These are phyloP conservation scores for Neckera pumila DNA, from an alignment of 225 moss, liverwort and hornwort genomes.

Conservation along the genomic window DNA sequence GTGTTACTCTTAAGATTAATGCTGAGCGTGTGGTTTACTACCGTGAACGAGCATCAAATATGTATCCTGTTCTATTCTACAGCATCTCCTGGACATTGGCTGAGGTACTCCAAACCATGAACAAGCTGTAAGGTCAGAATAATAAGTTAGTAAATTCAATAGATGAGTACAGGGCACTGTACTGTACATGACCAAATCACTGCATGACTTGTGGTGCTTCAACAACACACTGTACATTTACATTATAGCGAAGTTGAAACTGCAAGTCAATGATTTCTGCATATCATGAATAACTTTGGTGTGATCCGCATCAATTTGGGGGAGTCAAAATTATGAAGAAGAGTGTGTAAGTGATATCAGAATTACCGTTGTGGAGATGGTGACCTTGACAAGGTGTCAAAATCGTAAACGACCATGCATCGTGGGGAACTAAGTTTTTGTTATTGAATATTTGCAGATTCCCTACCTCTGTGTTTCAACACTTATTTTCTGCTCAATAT, in stretches of 20 bases:
- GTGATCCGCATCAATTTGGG: not conserved
- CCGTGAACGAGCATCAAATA: slow-evolving; percentile 60
- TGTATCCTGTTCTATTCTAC: slow-evolving; percentile 71
- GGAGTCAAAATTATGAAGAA: not conserved
- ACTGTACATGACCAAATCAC: not conserved
- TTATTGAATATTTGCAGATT: slow-evolving; percentile 30
- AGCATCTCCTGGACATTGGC: slow-evolving; percentile 68
- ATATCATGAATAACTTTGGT: not conserved
- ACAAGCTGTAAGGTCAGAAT: not conserved
- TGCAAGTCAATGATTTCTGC: not conserved
- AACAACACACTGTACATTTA: not conserved
- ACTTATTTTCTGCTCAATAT: slow-evolving; percentile 56
- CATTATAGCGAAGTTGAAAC: not conserved
- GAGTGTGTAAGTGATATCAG: not conserved
- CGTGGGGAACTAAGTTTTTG: not conserved
- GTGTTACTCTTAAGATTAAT: slow-evolving; percentile 37
- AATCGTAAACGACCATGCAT: too few relatives aligned
- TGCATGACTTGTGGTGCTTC: not conserved
- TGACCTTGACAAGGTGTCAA: not conserved
- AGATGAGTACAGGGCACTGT: not conserved
- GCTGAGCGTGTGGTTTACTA: slow-evolving; percentile 76
- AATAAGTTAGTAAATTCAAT: not conserved
- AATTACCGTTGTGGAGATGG: not conserved
- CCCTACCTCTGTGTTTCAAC: slow-evolving; percentile 74
- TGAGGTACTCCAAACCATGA: slow-evolving; percentile 35